phyloP scores from a whole-genome alignment of 768 basidiomycete genomes.

The Panaeolus papilionaceus region DNA sequence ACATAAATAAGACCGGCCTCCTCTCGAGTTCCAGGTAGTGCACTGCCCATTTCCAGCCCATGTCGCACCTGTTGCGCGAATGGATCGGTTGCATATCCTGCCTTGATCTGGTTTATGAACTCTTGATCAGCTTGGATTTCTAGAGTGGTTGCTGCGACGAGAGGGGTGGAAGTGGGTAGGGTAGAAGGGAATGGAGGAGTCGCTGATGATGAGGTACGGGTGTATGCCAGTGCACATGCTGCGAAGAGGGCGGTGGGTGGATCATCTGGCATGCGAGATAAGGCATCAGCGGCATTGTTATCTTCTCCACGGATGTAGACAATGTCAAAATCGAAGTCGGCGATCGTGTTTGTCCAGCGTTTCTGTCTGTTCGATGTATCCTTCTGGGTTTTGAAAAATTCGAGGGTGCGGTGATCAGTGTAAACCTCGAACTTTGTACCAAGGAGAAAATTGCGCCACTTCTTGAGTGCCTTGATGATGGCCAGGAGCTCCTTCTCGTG shows the following conservation, averaged over 20 bases:
- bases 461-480: slow-evolving; percentile 36
- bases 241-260: not conserved
- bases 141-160: not conserved
- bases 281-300: slow-evolving; percentile 42
- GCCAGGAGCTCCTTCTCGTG: slow-evolving; percentile 48
- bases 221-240: not conserved
- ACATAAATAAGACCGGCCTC: slow-evolving; percentile 13
- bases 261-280: slow-evolving; percentile 30
- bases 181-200: not conserved
- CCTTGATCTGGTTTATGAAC: not conserved
- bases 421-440: slow-evolving; percentile 31
- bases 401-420: slow-evolving; percentile 43
- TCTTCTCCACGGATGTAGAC: slow-evolving; percentile 40
- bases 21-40: not conserved
- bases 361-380: slow-evolving; percentile 37
- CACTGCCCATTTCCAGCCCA: not conserved
- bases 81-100: not conserved
- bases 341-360: slow-evolving; percentile 39
- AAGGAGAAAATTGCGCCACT: slow-evolving; percentile 28
- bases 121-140: slow-evolving; percentile 3
- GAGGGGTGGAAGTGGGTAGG: not conserved
- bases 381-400: slow-evolving; percentile 37
- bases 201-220: not conserved
- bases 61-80: not conserved
- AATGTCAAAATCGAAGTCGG: slow-evolving; percentile 42